Conservation (phyloP, 2,329 filamentous ascomycete species). For the Exophiala sideris region DNA sequence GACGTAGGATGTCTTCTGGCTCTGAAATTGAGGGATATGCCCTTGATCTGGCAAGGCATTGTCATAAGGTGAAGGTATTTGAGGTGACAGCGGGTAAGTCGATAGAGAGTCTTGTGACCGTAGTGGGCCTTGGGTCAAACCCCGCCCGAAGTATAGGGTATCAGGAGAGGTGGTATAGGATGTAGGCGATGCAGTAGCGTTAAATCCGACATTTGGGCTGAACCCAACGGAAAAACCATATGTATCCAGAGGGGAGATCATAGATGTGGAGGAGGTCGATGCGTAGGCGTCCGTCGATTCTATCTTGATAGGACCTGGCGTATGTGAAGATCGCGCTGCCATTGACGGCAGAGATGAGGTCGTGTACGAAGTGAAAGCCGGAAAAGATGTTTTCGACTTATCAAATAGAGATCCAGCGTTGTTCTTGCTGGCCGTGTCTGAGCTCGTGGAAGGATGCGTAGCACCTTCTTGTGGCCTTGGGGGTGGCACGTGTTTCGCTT, state of each 20-base stretch:
- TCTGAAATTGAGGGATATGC: conserved; percentile 2
- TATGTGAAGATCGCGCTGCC: background rate
- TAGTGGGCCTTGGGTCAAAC: conserved; percentile 10
- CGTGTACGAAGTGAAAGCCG: background rate
- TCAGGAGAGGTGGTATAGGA: conserved; percentile 13
- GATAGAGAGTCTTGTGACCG: background rate
- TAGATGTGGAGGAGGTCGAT: background rate
- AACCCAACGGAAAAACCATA: background rate
- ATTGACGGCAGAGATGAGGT: conserved; percentile 8
- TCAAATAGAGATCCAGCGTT: conserved; percentile 5
- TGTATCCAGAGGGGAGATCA: conserved; percentile 9
- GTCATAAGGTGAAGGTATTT: conserved; percentile 8
- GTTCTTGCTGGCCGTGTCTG: background rate
- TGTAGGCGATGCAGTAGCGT: conserved; percentile 7
- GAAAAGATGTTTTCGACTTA: background rate
- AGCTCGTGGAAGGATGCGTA: conserved; percentile 1
- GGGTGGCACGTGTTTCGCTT: background rate
- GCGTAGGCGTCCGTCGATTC: conserved; percentile 6
- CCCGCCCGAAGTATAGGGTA: conserved; percentile 14
- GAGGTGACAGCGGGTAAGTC: conserved; percentile 10
- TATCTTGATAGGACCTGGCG: conserved; percentile 1
- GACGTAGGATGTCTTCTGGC: background rate
- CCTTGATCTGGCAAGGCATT: conserved; percentile 1
- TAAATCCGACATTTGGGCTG: background rate
- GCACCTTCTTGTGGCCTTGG: background rate